Percentiles rank a stretch among this genome's conserved stretches.
These are phyloP conservation scores for Moesziomyces aphidis DNA, from an alignment of 1,284 basidiomycete genomes.

Conservation along the genomic window DNA sequence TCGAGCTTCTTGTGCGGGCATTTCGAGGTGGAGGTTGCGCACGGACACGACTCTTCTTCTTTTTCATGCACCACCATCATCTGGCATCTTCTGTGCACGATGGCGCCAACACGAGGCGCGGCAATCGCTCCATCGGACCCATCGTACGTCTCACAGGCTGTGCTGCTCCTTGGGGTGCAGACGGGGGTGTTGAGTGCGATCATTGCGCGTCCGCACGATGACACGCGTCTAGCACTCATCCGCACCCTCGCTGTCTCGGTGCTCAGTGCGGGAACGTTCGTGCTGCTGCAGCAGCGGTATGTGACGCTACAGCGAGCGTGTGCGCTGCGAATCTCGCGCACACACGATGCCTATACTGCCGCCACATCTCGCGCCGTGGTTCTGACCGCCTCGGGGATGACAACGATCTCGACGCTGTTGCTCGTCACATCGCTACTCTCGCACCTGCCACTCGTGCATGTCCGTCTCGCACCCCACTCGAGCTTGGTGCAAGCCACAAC, in stretches of 20 bases:
- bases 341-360: neutral
- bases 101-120: neutral
- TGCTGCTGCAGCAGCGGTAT: constrained; percentile 4
- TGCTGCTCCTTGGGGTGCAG: neutral
- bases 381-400: constrained; percentile 9
- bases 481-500: neutral
- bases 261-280: constrained; percentile 8
- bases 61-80: neutral
- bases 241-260: constrained; percentile 1
- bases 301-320: constrained; percentile 13
- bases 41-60: neutral
- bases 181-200: neutral
- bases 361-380: constrained; percentile 5
- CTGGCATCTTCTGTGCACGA: neutral
- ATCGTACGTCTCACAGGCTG: neutral
- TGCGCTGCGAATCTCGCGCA: constrained; percentile 5
- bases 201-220: neutral
- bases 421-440: constrained; percentile 2
- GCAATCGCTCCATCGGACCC: constrained; percentile 2
- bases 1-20: neutral
- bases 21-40: neutral
- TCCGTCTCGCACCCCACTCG: neutral
- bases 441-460: constrained; percentile 11
- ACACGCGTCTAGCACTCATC: neutral
- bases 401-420: constrained; percentile 14